phyloP scores from a whole-genome alignment of 176 grass and related monocot species.

The Oryza punctata region DNA sequence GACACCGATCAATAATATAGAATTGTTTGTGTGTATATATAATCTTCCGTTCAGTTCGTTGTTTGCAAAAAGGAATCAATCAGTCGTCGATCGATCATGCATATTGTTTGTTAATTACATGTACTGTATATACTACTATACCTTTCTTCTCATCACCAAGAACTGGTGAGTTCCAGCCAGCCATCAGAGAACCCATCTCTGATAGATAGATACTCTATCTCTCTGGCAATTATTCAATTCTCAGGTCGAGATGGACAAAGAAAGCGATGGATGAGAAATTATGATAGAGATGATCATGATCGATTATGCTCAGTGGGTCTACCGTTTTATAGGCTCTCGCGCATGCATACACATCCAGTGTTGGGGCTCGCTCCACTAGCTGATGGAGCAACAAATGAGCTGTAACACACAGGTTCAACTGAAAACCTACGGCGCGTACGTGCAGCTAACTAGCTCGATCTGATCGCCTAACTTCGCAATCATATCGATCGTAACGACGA shows the following conservation, averaged over 20 bases:
- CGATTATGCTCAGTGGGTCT: neutral
- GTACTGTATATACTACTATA: slow-evolving; percentile 3
- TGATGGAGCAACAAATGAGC: neutral
- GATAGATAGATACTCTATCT: neutral
- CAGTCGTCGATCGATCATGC: too few species aligned
- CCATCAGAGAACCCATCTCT: slow-evolving; percentile 91
- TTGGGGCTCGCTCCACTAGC: neutral
- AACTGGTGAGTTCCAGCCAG: slow-evolving; percentile 72
- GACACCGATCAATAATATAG: too few species aligned
- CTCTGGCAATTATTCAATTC: neutral
- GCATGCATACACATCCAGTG: neutral
- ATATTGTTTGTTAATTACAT: neutral
- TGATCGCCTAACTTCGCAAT: too few species aligned
- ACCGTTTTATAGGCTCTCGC: neutral
- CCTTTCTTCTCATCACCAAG: slow-evolving; percentile 47
- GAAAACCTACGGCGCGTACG: too few species aligned
- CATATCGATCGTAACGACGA: too few species aligned
- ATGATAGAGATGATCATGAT: neutral
- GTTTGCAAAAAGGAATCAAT: too few species aligned
- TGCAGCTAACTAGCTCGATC: too few species aligned
- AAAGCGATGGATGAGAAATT: neutral
- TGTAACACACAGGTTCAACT: neutral
- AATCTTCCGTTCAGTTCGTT: too few species aligned
- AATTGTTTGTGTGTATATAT: too few species aligned
- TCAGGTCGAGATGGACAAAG: neutral